Evolutionary conservation across 2,329 filamentous ascomycete genomes (phyloP).

Genomic region (Bipolaris gigantea): DNA sequence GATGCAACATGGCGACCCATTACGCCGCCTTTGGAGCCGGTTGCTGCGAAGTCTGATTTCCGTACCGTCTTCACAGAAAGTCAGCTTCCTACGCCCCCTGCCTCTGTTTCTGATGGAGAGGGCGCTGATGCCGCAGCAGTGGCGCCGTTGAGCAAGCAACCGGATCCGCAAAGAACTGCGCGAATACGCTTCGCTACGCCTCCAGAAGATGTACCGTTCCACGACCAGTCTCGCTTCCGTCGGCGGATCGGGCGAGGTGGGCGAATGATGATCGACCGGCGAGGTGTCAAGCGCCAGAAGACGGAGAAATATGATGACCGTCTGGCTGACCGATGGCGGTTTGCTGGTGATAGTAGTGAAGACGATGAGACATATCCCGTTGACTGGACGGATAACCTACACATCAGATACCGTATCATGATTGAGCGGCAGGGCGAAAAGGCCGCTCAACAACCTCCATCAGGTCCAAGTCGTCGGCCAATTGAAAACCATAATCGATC

Average conservation of each 20-base stretch:
- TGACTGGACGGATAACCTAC: slow-evolving; percentile 65
- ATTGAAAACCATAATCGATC: slow-evolving; percentile 44
- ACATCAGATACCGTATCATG: slow-evolving; percentile 61
- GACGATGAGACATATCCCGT: slow-evolving; percentile 73
- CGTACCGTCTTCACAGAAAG: slow-evolving; percentile 44
- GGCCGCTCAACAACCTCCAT: slow-evolving; percentile 32
- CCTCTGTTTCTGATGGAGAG: slow-evolving; percentile 50
- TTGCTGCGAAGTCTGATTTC: slow-evolving; percentile 42
- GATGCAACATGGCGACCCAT: slow-evolving; percentile 86
- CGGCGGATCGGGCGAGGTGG: slow-evolving; percentile 83
- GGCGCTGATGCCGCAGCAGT: slow-evolving; percentile 45
- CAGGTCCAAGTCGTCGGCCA: slow-evolving; percentile 29
- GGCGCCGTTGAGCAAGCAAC: slow-evolving; percentile 38
- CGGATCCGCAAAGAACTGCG: slow-evolving; percentile 30
- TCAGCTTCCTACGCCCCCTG: slow-evolving; percentile 52
- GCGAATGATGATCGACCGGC: slow-evolving; percentile 84
- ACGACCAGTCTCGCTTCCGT: slow-evolving; percentile 68
- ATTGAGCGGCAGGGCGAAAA: slow-evolving; percentile 48
- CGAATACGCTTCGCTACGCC: slow-evolving; percentile 45
- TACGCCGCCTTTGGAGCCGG: slow-evolving; percentile 69
- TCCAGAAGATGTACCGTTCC: slow-evolving; percentile 44
- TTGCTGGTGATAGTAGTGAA: slow-evolving; percentile 81
- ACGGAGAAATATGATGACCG: slow-evolving; percentile 37
- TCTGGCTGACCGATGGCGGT: slow-evolving; percentile 66
- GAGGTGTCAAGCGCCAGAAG: slow-evolving; percentile 62